Percentiles rank a stretch among this genome's conserved stretches.
These are phyloP conservation scores for Parafenestella ontariensis DNA, from an alignment of 2,329 filamentous ascomycete species.

Conservation along the genomic window DNA sequence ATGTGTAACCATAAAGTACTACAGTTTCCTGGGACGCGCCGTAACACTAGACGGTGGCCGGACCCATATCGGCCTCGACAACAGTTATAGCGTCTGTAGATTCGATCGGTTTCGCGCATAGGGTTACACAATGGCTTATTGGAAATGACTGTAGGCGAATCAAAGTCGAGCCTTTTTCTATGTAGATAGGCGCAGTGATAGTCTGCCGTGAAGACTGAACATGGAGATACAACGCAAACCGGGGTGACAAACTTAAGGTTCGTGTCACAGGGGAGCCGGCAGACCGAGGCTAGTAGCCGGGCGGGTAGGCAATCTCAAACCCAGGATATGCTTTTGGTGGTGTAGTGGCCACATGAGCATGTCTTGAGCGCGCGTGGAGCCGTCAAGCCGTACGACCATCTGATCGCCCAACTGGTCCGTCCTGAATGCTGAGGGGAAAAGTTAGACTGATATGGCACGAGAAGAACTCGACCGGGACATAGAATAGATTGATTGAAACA, in stretches of 20 bases:
- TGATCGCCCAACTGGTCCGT: conserved; percentile 17
- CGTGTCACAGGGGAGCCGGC: conserved; percentile 6
- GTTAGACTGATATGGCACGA: not conserved
- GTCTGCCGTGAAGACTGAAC: conserved; percentile 8
- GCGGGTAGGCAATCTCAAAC: conserved; percentile 17
- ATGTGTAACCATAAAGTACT: conserved; percentile 21
- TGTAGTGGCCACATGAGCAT: conserved; percentile 29
- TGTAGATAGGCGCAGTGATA: not conserved
- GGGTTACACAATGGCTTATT: conserved; percentile 4
- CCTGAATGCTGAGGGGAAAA: conserved; percentile 9
- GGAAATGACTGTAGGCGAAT: not conserved
- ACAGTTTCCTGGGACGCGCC: conserved; percentile 2
- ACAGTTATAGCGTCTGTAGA: not conserved
- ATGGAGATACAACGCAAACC: conserved; percentile 35
- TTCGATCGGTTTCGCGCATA: not conserved
- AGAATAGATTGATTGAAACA: not conserved
- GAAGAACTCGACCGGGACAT: not conserved
- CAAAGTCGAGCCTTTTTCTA: not conserved
- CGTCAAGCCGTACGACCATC: conserved; percentile 31
- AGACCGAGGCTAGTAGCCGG: conserved; percentile 1
- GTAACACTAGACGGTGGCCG: conserved; percentile 7
- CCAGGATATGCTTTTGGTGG: conserved; percentile 10
- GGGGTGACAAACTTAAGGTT: conserved; percentile 24
- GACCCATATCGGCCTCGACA: not conserved
- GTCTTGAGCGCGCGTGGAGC: conserved; percentile 22